Conservation (phyloP, 352 stramenopile genomes). For the Globisporangium apiculatum region DNA sequence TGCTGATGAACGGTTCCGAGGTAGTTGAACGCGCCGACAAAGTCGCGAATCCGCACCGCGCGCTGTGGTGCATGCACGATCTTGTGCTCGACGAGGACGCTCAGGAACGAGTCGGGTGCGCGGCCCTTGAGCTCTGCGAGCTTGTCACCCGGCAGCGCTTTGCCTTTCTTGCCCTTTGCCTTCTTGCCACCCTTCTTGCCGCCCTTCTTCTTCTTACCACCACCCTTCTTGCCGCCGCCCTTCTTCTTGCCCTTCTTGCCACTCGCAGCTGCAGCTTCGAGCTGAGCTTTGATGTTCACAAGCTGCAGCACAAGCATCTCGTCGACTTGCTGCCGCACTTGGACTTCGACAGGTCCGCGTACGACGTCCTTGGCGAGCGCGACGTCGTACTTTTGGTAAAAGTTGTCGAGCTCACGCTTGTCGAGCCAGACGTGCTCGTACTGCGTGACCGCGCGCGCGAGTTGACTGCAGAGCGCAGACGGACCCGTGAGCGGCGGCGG, state of each 20-base stretch:
- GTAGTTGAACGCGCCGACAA: slow-evolving; percentile 91
- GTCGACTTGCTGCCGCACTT: slow-evolving; percentile 89
- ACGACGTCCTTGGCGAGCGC: slow-evolving; percentile 88
- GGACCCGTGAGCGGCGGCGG: slow-evolving; percentile 79
- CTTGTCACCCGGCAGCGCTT: slow-evolving; percentile 87
- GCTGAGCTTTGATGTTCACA: slow-evolving; percentile 90
- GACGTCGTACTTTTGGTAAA: slow-evolving; percentile 92
- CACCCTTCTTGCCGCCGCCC: too few relatives aligned
- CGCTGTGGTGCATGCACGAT: slow-evolving; percentile 63
- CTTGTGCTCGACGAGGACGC: slow-evolving; percentile 83
- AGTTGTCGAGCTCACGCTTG: slow-evolving; percentile 85
- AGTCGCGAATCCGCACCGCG: slow-evolving; percentile 55
- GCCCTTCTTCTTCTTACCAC: slow-evolving; percentile 50
- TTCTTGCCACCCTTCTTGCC: slow-evolving; percentile 75
- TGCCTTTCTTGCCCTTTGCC: slow-evolving; percentile 58
- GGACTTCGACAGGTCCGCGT: slow-evolving; percentile 75
- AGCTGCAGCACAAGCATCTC: slow-evolving; percentile 93
- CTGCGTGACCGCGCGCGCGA: slow-evolving; percentile 43
- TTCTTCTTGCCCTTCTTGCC: slow-evolving; percentile 63
- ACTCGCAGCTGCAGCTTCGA: slow-evolving; percentile 54
- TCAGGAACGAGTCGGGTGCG: slow-evolving; percentile 86
- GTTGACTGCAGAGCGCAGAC: slow-evolving; percentile 79
- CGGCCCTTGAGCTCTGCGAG: slow-evolving; percentile 88
- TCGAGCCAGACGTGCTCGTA: slow-evolving; percentile 89
- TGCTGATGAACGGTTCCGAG: slow-evolving; percentile 74